Base-by-base conservation (phyloP, 805 yeast species). In the Clavispora fructus region DNA sequence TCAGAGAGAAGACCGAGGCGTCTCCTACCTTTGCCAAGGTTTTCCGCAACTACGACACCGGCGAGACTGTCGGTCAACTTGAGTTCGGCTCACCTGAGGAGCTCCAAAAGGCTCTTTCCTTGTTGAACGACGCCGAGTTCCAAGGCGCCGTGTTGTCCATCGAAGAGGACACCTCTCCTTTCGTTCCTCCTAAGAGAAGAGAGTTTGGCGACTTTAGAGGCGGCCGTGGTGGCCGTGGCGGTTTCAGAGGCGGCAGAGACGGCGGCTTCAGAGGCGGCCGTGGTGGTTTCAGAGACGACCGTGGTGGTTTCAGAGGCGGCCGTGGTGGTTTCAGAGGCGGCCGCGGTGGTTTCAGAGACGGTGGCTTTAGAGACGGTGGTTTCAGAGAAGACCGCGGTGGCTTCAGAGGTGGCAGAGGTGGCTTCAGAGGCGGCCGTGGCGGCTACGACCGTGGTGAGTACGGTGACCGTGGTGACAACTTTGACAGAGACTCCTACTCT, bases 111-210 rank as follows among this genome's bases (percentile, higher is more conserved):
- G 94, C 97, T 40, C 68, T 92, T 56, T 79, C 80, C 47, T 79
- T 83, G 61, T 75, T 87, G 59, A 87, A 87, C 65, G 83, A 80
- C 55, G 72, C 79, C 49, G 85, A 85, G 50, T 81, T 77, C 69
- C 83, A 83, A 62, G 94, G 94, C 57, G 64, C 81, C 44, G 71
- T 80, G 49, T 72, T 88, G 47, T 69, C 81, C 43, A 87, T 86
- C 49, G 96, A 88, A 68, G 88, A 85, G 67, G 97, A 89, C 59
- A 77, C 80, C 41, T 68, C 80, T 46, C 83, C 83, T 43, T 78
- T 76, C 56, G 71, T 78, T 45, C 80, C 70, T 52, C 82, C 69
- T 57, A 77, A 74, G 57, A 73, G 67, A 61, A 69, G 71, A 64
- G 37, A 33, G 25, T 33, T 33, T 33, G 50, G 47, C 29, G 47